Evolutionary conservation across 345 rosid genomes (phyloP), one percentile per base, ranked within the genome.

Genomic region (Noccaea bulbosa): DNA sequence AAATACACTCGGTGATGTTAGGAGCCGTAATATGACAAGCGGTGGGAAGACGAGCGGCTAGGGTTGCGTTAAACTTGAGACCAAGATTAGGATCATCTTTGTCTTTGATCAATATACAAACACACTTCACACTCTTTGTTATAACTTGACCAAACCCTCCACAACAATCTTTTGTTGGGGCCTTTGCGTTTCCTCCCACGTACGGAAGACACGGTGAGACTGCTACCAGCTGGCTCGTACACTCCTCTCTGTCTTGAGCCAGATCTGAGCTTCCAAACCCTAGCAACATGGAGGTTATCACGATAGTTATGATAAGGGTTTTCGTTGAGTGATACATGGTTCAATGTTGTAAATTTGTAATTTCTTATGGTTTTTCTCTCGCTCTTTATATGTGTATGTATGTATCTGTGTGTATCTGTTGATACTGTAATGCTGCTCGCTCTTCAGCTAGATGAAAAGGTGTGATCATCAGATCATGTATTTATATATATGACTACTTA

Each of bases 131-230:
- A 83, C 92, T 88, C 77, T 83, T 88, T 2, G 53, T 74, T 2
- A 90, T 56, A 39, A 88, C 88, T 48, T 79, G 81, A 35, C 80
- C 81, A 8, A 93, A 76, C 9, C 97, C 97, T 1, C 62, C 55
- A 79, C 98, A 93, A 55, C 98, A 93, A 44, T 88, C 97, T 4
- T 71, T 24, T 15, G 93, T 80, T 0, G 97, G 98, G 27, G 80
- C 73, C 64, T 81, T 87, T 2, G 87, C 77, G 0, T 79, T 54
- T 3, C 93, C 93, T 16, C 96, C 84, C 5, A 85, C 97, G 11
- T 84, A 93, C 2, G 93, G 81, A n/a, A 93, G 80, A 46, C 97
- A 93, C 0, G 91, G 47, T 10, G 92, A 77, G 2, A 93, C 80
- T 20, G 82, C 80, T 5, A 82, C 55, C 8, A 93, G 65, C 50